phyloP scores from a whole-genome alignment of 106 monocot species.

The Dendrobium catenatum region DNA sequence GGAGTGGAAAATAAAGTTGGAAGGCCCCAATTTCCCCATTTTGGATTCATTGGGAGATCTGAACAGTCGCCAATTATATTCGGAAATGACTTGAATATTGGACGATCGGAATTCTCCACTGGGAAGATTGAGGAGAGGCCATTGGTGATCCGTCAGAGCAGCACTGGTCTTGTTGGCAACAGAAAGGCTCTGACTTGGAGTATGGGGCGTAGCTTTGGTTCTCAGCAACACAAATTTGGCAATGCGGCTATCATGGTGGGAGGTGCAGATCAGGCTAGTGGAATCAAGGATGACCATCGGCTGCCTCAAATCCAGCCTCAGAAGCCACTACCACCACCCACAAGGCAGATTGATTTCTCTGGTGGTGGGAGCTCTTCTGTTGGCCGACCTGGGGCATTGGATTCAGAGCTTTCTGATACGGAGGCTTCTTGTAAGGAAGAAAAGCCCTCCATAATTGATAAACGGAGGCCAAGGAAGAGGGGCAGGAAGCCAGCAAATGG shows the following conservation, averaged over 20 bases:
- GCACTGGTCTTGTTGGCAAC: background rate
- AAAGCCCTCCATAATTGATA: constrained; percentile 10
- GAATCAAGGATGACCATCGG: background rate
- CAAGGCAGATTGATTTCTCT: constrained; percentile 10
- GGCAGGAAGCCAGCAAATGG: constrained; percentile 75
- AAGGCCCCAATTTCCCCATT: background rate
- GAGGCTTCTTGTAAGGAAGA: constrained; percentile 32
- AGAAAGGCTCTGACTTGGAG: constrained; percentile 1
- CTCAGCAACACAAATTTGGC: constrained; percentile 8
- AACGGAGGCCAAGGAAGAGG: constrained; percentile 48
- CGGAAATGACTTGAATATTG: constrained; percentile 41
- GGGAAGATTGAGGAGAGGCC: constrained; percentile 7
- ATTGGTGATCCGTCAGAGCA: background rate
- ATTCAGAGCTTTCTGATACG: constrained; percentile 18
- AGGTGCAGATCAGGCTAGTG: constrained; percentile 7
- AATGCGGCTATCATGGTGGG: background rate
- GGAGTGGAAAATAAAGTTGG: constrained; percentile 4
- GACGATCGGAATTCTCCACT: background rate
- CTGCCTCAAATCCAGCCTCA: constrained; percentile 14
- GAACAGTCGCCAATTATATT: constrained; percentile 36
- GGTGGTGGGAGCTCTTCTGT: constrained; percentile 18
- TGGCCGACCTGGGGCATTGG: constrained; percentile 10
- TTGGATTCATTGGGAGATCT: background rate
- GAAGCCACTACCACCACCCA: constrained; percentile 4
- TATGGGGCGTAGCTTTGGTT: background rate